Base-by-base conservation (phyloP, 2,329 filamentous ascomycete genomes). In the Tolypocladium tundrense region DNA sequence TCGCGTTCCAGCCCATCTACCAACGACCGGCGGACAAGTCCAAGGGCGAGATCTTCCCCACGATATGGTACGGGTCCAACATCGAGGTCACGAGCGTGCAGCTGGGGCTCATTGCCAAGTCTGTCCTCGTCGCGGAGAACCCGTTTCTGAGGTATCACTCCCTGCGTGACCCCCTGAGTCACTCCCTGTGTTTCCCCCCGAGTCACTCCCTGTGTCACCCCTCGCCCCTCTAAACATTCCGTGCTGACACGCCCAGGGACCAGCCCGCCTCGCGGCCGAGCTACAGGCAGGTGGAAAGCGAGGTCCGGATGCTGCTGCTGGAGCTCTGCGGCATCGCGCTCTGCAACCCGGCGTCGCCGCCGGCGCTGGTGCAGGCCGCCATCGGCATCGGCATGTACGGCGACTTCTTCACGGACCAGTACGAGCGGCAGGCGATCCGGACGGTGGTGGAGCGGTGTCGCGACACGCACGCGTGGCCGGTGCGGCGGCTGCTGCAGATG, bases 371-470 rank as follows among this genome's bases (percentile, higher is more conserved):
- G 3, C 73, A 75, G 8, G 70, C 73, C 0, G 71, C 70, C 0
- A 71, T 75, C 41, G 71, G 72, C 5, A 74, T 75, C 60, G 70
- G 74, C 63, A 59, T 75, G n/a, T 75, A 75, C 33, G 72, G 72
- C 1, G 73, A 75, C 55, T 75, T 73, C 53, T 75, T 75, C 59
- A 74, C 72, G 2, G 73, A 75, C 56, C 66, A 64, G 11, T 74
- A 73, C 52, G 73, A 75, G 58, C 64, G 72, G 1, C 63, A 64
- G 24, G 73, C 72, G 1, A 58, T 75, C 64, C 69, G 69, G 19
- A 72, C 66, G 0, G 75, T 75, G 3, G 71, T 73, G 5, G 77
- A 79, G 54, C 77, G 72, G 53, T 79, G 78, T 57, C 71, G 72
- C 7, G 75, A 76, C 53, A 67, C 71, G 16, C 68, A 71, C 33